Evolutionary conservation across 129 eudicot species (phyloP).

Genomic region (Logfia minima): DNA sequence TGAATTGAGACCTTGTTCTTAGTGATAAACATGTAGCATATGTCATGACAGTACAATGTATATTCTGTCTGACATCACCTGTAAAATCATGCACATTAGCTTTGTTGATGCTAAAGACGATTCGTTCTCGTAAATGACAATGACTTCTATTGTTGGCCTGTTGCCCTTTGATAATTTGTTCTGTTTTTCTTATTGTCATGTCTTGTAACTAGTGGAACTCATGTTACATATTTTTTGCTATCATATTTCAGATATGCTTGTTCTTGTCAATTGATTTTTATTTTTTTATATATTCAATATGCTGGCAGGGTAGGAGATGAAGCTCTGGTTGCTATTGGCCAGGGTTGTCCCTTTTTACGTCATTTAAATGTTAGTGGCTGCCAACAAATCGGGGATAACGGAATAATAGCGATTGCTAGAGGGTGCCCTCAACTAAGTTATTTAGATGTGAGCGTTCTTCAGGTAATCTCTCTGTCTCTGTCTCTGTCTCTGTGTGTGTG

Average conservation of each 20-base stretch:
- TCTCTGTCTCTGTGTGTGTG: not conserved
- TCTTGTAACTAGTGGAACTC: constrained; percentile 2
- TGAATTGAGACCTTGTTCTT: not conserved
- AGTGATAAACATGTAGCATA: constrained; percentile 2
- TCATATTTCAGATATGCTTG: not conserved
- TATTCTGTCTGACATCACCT: too few relatives aligned
- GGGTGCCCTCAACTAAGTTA: constrained; percentile 76
- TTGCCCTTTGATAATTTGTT: too few relatives aligned
- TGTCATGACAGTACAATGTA: not conserved
- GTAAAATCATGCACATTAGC: not conserved
- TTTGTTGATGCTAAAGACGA: constrained; percentile 1
- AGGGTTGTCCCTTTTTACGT: constrained; percentile 68
- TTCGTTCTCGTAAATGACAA: not conserved
- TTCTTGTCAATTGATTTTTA: not conserved
- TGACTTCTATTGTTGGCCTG: not conserved
- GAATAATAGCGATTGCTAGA: constrained; percentile 82
- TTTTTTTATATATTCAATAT: not conserved
- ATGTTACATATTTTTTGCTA: not conserved
- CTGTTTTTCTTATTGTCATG: not conserved
- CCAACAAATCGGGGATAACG: constrained; percentile 81
- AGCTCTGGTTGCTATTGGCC: constrained; percentile 76
- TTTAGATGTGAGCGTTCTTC: constrained; percentile 87
- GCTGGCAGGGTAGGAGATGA: constrained; percentile 82
- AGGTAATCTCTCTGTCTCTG: constrained; percentile 43
- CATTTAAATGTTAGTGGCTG: constrained; percentile 92